Evolutionary conservation across 1,284 basidiomycete genomes (phyloP).

Genomic region (Ustilago sp.): DNA sequence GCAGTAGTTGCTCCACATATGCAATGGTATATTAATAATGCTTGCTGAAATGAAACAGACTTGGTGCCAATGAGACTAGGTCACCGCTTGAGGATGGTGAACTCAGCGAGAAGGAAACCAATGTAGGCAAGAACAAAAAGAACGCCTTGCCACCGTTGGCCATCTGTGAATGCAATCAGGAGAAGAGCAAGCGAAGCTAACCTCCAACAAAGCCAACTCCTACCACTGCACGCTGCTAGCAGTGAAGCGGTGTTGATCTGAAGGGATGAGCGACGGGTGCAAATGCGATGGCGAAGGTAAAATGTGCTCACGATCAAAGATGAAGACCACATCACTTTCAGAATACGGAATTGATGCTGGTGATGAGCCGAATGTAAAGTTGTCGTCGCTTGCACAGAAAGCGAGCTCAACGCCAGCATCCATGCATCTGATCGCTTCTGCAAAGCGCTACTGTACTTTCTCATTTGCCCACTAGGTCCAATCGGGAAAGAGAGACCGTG

Average conservation of each 20-base stretch:
- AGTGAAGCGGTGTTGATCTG: slow-evolving; percentile 14
- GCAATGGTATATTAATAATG: slow-evolving; percentile 4
- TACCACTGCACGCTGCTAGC: slow-evolving; percentile 40
- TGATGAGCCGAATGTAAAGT: not conserved
- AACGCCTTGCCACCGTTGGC: slow-evolving; percentile 46
- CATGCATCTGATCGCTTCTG: not conserved
- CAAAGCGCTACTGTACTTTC: not conserved
- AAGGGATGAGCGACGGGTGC: not conserved
- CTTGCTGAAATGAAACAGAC: not conserved
- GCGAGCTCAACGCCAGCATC: not conserved
- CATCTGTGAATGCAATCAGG: slow-evolving; percentile 49
- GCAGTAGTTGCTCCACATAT: not conserved
- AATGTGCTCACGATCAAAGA: slow-evolving; percentile 29
- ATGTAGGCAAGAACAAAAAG: slow-evolving; percentile 47
- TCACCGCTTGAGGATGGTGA: slow-evolving; percentile 43
- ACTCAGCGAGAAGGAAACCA: slow-evolving; percentile 51
- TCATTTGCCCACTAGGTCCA: not conserved
- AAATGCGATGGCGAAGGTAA: not conserved
- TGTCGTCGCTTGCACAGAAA: not conserved
- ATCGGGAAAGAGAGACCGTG: not conserved
- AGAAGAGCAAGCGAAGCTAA: slow-evolving; percentile 44
- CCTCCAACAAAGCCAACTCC: slow-evolving; percentile 32
- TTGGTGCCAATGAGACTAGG: not conserved
- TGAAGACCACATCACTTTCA: slow-evolving; percentile 9
- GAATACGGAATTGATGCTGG: not conserved